A percentile compares a stretch with the other conserved stretches of the same genome.
phyloP scores from a whole-genome alignment of 1,284 basidiomycete species.

The Hemileia vastatrix region DNA sequence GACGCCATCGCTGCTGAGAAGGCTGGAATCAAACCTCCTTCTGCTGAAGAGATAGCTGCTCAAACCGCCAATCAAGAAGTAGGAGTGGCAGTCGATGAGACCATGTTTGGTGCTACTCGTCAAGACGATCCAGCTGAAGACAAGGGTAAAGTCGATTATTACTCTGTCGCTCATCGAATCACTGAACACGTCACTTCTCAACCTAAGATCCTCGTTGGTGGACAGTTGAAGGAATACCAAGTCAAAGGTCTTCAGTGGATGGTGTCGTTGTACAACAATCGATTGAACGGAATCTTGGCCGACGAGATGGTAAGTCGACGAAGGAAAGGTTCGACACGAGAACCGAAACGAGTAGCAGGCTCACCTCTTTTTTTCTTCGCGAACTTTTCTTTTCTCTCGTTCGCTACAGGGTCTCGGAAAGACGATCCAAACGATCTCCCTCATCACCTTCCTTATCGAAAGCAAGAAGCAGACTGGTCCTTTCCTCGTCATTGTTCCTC shows the following conservation, averaged over 20 bases:
- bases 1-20: conserved; percentile 38
- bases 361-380: not conserved
- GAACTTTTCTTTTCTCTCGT: not conserved
- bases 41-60: conserved; percentile 25
- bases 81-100: conserved; percentile 73
- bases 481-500: conserved; percentile 43
- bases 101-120: conserved; percentile 76
- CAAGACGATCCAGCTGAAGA: conserved; percentile 45
- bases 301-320: conserved; percentile 37
- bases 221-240: conserved; percentile 43
- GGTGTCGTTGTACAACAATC: conserved; percentile 45
- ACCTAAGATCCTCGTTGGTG: conserved; percentile 39
- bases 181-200: conserved; percentile 40
- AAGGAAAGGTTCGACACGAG: not conserved
- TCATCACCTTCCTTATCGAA: conserved; percentile 45
- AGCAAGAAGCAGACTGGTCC: conserved; percentile 43
- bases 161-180: conserved; percentile 44
- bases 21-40: conserved; percentile 24
- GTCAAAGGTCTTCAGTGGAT: conserved; percentile 45
- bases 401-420: conserved; percentile 37
- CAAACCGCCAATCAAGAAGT: conserved; percentile 32
- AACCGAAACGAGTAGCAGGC: not conserved
- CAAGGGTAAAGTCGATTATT: conserved; percentile 43
- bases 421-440: conserved; percentile 44
- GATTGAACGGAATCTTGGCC: conserved; percentile 43